Evolutionary conservation across 495 filamentous ascomycete species (phyloP).

Genomic region (Cercophora scortea): DNA sequence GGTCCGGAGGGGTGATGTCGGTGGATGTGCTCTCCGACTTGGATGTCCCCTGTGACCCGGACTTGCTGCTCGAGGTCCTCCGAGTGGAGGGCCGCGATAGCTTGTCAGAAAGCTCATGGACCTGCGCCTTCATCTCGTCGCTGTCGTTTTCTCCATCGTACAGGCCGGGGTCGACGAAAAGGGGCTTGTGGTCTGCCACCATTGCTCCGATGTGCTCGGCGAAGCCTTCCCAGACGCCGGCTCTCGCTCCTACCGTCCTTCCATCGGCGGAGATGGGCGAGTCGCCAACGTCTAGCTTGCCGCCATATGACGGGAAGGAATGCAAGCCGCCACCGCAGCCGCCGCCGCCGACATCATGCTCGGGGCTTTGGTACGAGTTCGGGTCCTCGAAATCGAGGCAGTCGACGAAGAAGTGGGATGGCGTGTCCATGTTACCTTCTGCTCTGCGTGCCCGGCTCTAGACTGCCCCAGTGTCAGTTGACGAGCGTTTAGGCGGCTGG

Average conservation of each 20-base stretch:
- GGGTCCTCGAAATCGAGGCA: conserved; percentile 18
- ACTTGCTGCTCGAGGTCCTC: conserved; percentile 18
- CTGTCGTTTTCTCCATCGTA: conserved; percentile 11
- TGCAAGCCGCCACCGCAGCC: conserved; percentile 5
- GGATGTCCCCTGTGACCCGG: conserved; percentile 12
- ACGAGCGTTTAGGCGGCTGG: not conserved
- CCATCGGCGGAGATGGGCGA: conserved; percentile 1
- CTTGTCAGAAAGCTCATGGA: conserved; percentile 9
- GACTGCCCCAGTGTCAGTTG: not conserved
- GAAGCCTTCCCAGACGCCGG: conserved; percentile 11
- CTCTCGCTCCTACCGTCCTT: conserved; percentile 1
- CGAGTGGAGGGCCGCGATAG: conserved; percentile 15
- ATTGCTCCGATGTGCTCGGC: conserved; percentile 11
- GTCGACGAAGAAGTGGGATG: conserved; percentile 23
- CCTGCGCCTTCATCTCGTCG: conserved; percentile 13
- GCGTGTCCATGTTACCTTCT: conserved; percentile 15
- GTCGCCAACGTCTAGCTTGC: conserved; percentile 5
- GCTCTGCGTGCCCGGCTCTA: not conserved
- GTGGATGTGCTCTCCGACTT: conserved; percentile 13
- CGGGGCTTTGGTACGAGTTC: conserved; percentile 14
- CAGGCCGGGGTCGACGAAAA: conserved; percentile 20
- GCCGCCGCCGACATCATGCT: conserved; percentile 6
- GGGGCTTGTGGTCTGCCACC: conserved; percentile 5
- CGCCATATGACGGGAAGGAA: conserved; percentile 6
- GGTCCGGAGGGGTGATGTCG: conserved; percentile 17